A percentile compares a stretch with the other conserved stretches of the same genome.
Evolutionary conservation across 1,139 yeast genomes (phyloP).

Genomic region (Sugiyamaella paludigena): DNA sequence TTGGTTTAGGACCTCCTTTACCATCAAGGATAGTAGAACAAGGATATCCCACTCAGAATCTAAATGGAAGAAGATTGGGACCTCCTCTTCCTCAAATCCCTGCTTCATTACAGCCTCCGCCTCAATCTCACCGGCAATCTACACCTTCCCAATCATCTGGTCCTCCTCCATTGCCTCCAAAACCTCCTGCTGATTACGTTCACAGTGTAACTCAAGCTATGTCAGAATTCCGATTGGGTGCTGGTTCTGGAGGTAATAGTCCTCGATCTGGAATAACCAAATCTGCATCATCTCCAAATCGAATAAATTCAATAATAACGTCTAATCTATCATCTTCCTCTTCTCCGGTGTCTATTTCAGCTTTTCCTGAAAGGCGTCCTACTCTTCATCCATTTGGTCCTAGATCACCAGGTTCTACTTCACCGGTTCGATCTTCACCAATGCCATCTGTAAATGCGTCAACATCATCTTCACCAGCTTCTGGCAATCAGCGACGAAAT

Average conservation of each 20-base stretch:
- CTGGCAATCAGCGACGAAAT: not conserved
- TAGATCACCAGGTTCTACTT: slow-evolving; percentile 1
- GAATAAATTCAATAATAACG: too few species aligned
- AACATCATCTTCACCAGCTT: not conserved
- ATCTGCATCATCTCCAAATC: too few species aligned
- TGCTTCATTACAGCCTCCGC: slow-evolving; percentile 1
- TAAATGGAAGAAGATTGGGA: too few species aligned
- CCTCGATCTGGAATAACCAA: not conserved
- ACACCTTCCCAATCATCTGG: not conserved
- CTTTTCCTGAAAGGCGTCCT: slow-evolving; percentile 18
- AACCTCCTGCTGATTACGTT: slow-evolving; percentile 22
- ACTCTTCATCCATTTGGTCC: slow-evolving; percentile 22
- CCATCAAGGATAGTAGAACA: too few species aligned
- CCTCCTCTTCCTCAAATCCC: not conserved
- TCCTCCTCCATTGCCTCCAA: slow-evolving; percentile 26
- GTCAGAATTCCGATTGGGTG: slow-evolving; percentile 13
- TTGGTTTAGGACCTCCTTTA: too few species aligned
- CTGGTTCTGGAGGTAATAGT: not conserved
- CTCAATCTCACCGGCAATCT: not conserved
- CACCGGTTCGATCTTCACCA: not conserved
- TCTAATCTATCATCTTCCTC: not conserved
- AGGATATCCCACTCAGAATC: too few species aligned
- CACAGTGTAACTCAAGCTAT: slow-evolving; percentile 15
- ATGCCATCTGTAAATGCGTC: too few species aligned
- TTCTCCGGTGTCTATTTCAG: slow-evolving; percentile 13